Evolutionary conservation across 176 grass and related monocot species (phyloP).

Genomic region (Eremochloa ophiuroides): DNA sequence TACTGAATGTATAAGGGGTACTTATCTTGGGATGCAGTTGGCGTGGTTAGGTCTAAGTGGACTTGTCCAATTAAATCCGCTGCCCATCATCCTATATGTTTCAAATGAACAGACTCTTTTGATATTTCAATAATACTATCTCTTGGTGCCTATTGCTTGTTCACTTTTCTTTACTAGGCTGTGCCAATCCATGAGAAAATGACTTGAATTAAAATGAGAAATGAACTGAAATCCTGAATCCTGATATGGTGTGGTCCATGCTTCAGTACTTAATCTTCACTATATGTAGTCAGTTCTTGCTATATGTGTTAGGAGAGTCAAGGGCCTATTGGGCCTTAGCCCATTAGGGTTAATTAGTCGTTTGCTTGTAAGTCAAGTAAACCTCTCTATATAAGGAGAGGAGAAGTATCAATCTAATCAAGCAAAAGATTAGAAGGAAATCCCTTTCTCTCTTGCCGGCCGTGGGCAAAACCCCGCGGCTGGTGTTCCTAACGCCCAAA

Average conservation of each 20-base stretch:
- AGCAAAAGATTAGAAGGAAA: too few species aligned
- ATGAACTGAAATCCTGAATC: constrained; percentile 16
- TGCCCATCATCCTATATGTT: neutral
- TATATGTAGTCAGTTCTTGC: constrained; percentile 13
- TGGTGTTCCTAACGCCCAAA: too few species aligned
- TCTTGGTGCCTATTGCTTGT: neutral
- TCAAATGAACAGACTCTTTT: neutral
- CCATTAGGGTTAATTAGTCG: too few species aligned
- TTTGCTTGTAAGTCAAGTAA: too few species aligned
- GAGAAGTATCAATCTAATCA: too few species aligned
- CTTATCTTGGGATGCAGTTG: neutral
- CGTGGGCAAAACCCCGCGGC: too few species aligned
- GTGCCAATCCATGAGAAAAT: constrained; percentile 10
- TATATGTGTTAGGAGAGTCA: too few species aligned
- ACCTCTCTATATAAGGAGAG: too few species aligned
- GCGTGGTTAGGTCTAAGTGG: constrained; percentile 2
- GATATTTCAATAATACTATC: neutral
- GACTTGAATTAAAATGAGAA: constrained; percentile 2
- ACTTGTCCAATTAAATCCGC: neutral
- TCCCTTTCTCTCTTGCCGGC: too few species aligned
- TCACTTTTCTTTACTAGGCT: neutral
- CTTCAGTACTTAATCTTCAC: neutral
- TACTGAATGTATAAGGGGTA: neutral
- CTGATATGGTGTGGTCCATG: neutral
- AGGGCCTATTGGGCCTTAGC: too few species aligned